Percentiles rank a stretch among this genome's conserved stretches.
Evolutionary conservation across 805 yeast species (phyloP).

Genomic region (Maudiozyma serrabonitensis): DNA sequence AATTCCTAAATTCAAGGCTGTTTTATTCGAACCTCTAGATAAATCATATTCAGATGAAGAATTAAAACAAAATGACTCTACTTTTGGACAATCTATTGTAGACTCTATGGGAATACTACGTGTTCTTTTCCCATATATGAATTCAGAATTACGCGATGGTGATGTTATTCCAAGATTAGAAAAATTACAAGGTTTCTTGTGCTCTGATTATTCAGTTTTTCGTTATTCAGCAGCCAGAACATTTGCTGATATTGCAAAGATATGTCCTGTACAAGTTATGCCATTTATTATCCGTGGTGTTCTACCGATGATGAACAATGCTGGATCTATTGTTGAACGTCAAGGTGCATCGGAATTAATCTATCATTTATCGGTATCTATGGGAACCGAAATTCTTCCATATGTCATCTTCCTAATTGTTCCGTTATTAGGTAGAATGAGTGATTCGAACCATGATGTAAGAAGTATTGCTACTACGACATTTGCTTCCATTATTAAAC

Average conservation of each 20-base stretch:
- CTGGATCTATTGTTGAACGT: slow-evolving; percentile 58
- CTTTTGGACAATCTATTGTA: slow-evolving; percentile 66
- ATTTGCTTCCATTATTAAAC: slow-evolving; percentile 88
- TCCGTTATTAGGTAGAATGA: slow-evolving; percentile 95
- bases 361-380: slow-evolving; percentile 70
- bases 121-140: slow-evolving; percentile 58
- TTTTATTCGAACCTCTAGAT: slow-evolving; percentile 58
- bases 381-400: slow-evolving; percentile 87
- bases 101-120: slow-evolving; percentile 80
- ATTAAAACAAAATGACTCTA: slow-evolving; percentile 2
- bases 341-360: slow-evolving; percentile 93
- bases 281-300: slow-evolving; percentile 69
- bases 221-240: slow-evolving; percentile 88
- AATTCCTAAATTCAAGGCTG: slow-evolving; percentile 55
- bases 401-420: slow-evolving; percentile 92
- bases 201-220: slow-evolving; percentile 68
- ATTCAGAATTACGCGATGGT: slow-evolving; percentile 34
- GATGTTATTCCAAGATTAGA: slow-evolving; percentile 48
- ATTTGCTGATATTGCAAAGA: slow-evolving; percentile 66
- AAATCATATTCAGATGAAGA: slow-evolving; percentile 24
- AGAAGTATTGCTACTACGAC: slow-evolving; percentile 88
- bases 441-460: slow-evolving; percentile 85
- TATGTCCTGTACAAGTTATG: slow-evolving; percentile 60
- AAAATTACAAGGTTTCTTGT: slow-evolving; percentile 42
- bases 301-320: slow-evolving; percentile 72